Evolutionary conservation across 768 basidiomycete genomes (phyloP), one percentile per base, ranked within the genome.

Genomic region (Termitomyces sp.): DNA sequence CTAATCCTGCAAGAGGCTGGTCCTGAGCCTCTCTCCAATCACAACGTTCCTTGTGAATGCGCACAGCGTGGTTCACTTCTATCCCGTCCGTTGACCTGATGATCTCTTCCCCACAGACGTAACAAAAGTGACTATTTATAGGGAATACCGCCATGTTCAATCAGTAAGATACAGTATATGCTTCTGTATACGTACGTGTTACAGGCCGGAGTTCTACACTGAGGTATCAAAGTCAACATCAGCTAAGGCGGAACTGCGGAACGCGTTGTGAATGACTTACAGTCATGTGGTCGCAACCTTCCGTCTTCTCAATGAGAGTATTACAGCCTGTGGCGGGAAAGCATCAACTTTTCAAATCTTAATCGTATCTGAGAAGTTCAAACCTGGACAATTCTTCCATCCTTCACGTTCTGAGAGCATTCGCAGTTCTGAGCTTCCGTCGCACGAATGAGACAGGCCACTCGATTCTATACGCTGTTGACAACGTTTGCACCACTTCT

Each of bases 361-460:
- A 9, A 25, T 7, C 20, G 25, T 25, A 53, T 15, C 37, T 17
- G 37, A 20, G 10, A 42, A 40, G 25, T 10, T 10, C 6, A 29
- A 7, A 54, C 87, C 83, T 61, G 87, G 86, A 66, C 87, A 89
- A 50, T 80, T 77, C 62, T 82, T 84, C 87, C 87, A 88, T 6
- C 86, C 86, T n/a, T 76, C 71, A 63, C 74, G 63, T 42, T 73
- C 69, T 81, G 88, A 83, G 49, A 87, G 63, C 55, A 79, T 71
- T 4, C 80, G 76, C 8, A 87, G 74, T 65, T 87, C 86, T 2
- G 75, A 75, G 12, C 81, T 75, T 4, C 83, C 85, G 60, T 86
- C 86, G 68, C 87, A 88, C 0, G 83, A 83, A 68, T 86, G 59
- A 36, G 32, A 20, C 36, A 8, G 2, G 20, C 51, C 51, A 17